Conservation (phyloP, 768 basidiomycete genomes). For the Termitomyces titanicus region DNA sequence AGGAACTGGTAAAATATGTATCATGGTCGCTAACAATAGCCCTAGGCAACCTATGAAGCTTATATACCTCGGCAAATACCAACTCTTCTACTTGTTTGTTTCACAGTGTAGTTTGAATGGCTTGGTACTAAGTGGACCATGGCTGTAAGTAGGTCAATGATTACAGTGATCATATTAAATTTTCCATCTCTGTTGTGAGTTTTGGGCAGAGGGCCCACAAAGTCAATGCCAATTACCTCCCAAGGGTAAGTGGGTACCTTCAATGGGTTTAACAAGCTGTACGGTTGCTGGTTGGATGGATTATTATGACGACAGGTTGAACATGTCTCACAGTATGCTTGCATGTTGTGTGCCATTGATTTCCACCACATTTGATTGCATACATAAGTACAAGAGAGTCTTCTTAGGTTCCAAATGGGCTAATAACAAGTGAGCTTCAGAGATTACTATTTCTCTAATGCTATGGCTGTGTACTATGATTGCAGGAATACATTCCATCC, state of each 20-base stretch:
- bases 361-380: conserved; percentile 25
- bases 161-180: too few relatives aligned
- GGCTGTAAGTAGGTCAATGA: too few relatives aligned
- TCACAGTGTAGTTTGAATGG: too few relatives aligned
- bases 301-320: conserved; percentile 14
- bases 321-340: conserved; percentile 18
- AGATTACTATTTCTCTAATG: conserved; percentile 29
- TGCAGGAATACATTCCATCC: conserved; percentile 8
- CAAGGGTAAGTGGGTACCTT: conserved; percentile 17
- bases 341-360: conserved; percentile 12
- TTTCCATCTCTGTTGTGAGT: conserved; percentile 4
- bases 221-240: conserved; percentile 24
- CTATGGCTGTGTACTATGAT: conserved; percentile 4
- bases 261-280: conserved; percentile 17
- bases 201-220: conserved; percentile 22
- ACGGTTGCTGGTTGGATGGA: conserved; percentile 13
- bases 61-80: too few relatives aligned
- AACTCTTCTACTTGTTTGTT: too few relatives aligned
- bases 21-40: conserved; percentile 8
- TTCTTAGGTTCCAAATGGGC: conserved; percentile 36
- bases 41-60: conserved; percentile 4
- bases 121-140: too few relatives aligned
- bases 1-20: conserved; percentile 22
- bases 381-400: conserved; percentile 23
- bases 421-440: conserved; percentile 35